Conservation (phyloP, 1,284 basidiomycete species). For the Heterobasidion irregulare region DNA sequence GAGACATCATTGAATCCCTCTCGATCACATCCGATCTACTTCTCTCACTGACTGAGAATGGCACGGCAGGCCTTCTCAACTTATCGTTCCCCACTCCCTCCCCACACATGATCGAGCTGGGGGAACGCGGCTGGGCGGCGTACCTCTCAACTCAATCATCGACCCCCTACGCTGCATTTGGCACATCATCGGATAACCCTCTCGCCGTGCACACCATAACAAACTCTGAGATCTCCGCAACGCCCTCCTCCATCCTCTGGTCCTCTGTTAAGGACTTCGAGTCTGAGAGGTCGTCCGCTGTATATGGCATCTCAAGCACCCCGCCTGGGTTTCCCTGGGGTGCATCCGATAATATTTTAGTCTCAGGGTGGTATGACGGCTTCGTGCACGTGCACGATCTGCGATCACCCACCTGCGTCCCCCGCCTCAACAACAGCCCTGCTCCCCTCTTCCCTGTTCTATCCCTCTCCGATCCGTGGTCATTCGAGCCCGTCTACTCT, state of each 20-base stretch:
- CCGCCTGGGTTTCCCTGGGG: conserved; percentile 57
- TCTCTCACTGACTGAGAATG: conserved; percentile 50
- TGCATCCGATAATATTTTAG: conserved; percentile 58
- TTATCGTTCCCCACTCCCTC: conserved; percentile 15
- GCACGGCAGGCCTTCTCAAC: conserved; percentile 36
- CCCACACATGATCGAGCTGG: conserved; percentile 31
- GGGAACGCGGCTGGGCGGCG: conserved; percentile 50
- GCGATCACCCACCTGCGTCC: conserved; percentile 30
- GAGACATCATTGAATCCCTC: conserved; percentile 46
- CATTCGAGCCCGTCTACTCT: conserved; percentile 63
- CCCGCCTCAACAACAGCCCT: conserved; percentile 12
- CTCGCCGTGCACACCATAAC: conserved; percentile 47
- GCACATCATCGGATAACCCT: conserved; percentile 50
- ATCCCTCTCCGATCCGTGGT: conserved; percentile 55
- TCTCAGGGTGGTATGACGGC: conserved; percentile 77
- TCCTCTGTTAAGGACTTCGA: conserved; percentile 20
- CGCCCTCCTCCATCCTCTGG: conserved; percentile 40
- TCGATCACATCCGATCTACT: conserved; percentile 34
- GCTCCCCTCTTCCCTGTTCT: conserved; percentile 44
- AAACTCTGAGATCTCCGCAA: conserved; percentile 32
- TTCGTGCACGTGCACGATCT: conserved; percentile 63
- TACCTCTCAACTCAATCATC: conserved; percentile 42
- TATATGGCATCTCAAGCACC: conserved; percentile 58
- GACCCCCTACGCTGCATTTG: conserved; percentile 50
- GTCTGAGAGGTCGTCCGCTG: conserved; percentile 38